These are phyloP conservation scores for Vitis rotundifolia DNA, from an alignment of 164 flowering plant genomes.

Conservation along the genomic window DNA sequence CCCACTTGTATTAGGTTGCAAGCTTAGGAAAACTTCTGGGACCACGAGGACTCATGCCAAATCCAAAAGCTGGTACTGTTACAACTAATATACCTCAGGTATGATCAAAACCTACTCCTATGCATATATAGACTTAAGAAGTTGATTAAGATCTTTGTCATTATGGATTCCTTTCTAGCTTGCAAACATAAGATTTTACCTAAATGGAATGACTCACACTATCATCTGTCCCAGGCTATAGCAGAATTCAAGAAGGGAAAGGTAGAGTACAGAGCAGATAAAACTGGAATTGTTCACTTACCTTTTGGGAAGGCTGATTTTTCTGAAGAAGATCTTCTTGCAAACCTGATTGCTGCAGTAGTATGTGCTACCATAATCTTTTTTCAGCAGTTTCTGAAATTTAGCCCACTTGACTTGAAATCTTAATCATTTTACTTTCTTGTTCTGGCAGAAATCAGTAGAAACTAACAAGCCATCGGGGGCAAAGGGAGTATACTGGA, in stretches of 20 bases:
- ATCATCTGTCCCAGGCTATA: slow-evolving; percentile 66
- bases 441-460: slow-evolving; percentile 69
- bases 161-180: not conserved
- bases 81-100: slow-evolving; percentile 90
- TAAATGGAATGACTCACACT: not conserved
- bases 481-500: slow-evolving; percentile 95
- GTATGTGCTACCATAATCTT: slow-evolving; percentile 41
- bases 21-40: slow-evolving; percentile 90
- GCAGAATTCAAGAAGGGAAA: slow-evolving; percentile 97
- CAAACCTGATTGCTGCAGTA: slow-evolving; percentile 71
- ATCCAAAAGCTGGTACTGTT: slow-evolving; percentile 98
- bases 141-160: not conserved
- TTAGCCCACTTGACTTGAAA: not conserved
- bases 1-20: slow-evolving; percentile 66
- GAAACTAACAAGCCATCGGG: slow-evolving; percentile 90
- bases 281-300: slow-evolving; percentile 94
- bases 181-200: not conserved
- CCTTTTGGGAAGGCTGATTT: slow-evolving; percentile 91
- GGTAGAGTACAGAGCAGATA: slow-evolving; percentile 93
- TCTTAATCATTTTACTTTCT: not conserved
- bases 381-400: not conserved
- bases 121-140: not conserved
- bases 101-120: slow-evolving; percentile 1
- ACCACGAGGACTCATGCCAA: slow-evolving; percentile 99
- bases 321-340: slow-evolving; percentile 81